phyloP scores from a whole-genome alignment of 441 rosid species.

The Geranium incanum region DNA sequence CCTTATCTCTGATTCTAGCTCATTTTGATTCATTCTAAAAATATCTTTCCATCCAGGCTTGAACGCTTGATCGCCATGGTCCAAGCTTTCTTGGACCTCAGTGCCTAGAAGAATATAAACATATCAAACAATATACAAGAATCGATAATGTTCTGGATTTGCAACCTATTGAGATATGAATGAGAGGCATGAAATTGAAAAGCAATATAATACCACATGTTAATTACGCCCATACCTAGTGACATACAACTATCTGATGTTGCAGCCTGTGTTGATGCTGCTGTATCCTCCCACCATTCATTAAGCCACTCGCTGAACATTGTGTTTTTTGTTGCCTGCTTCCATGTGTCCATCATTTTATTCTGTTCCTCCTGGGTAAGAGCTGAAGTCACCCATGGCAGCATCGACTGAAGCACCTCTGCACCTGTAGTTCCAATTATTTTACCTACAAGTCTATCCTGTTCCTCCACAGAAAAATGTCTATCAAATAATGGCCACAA shows the following conservation, averaged over 20 bases:
- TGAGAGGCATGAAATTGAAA: no score
- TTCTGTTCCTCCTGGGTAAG: constrained; percentile 58
- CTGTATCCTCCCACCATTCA: constrained; percentile 70
- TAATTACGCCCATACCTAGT: constrained; percentile 26
- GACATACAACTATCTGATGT: constrained; percentile 45
- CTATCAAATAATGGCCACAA: constrained; percentile 68
- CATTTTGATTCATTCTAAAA: constrained; percentile 94
- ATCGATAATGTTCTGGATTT: no score
- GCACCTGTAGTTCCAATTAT: constrained; percentile 79
- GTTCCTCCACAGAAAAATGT: constrained; percentile 73
- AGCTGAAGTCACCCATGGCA: constrained; percentile 81
- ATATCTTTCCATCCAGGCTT: constrained; percentile 99
- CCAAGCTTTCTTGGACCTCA: constrained; percentile 51
- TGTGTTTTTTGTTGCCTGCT: constrained; percentile 72
- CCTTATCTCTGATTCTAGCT: constrained; percentile 72
- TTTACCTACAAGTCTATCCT: constrained; percentile 63
- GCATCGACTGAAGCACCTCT: constrained; percentile 73
- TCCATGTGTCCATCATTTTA: constrained; percentile 23
- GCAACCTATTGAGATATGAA: no score
- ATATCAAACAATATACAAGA: no score
- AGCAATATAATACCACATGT: no score
- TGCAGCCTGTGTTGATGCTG: constrained; percentile 26
- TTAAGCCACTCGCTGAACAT: constrained; percentile 80
- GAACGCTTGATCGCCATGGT: constrained; percentile 63
- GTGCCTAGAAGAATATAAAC: constrained; percentile 25